These are phyloP conservation scores for Calonectria pseudoturangicola DNA, from an alignment of 2,329 filamentous ascomycete genomes.

Conservation along the genomic window DNA sequence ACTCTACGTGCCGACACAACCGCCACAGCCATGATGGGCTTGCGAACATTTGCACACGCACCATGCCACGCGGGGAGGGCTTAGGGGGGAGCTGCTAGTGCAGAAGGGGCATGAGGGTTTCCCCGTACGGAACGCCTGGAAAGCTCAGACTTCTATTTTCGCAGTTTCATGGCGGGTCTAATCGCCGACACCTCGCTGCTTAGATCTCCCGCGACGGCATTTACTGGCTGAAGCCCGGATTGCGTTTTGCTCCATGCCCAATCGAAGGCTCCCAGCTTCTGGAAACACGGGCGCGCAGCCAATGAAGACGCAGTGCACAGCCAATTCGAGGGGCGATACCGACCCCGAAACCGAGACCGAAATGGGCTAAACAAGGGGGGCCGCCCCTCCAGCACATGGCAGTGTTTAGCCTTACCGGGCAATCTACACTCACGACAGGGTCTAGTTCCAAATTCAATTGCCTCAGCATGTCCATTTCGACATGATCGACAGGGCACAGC, in stretches of 20 bases:
- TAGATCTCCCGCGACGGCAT: background rate
- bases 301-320: conserved; percentile 10
- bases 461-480: background rate
- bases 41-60: background rate
- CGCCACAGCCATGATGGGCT: conserved; percentile 17
- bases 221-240: background rate
- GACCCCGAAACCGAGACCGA: conserved; percentile 34
- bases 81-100: background rate
- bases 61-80: background rate
- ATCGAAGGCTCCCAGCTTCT: background rate
- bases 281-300: conserved; percentile 3
- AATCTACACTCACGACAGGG: background rate
- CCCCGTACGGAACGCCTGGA: background rate
- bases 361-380: background rate
- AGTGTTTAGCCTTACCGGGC: conserved; percentile 6
- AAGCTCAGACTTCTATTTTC: background rate
- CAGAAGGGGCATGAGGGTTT: background rate
- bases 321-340: conserved; percentile 17
- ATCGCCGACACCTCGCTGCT: conserved; percentile 4
- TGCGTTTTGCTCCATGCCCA: conserved; percentile 10
- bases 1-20: conserved; percentile 15
- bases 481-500: conserved; percentile 17
- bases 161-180: conserved; percentile 3
- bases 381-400: background rate
- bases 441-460: conserved; percentile 1